Percentiles rank a stretch among this genome's conserved stretches.
Conservation (phyloP, 192 early-diverging fungal species). For the Coemansia sp. region DNA sequence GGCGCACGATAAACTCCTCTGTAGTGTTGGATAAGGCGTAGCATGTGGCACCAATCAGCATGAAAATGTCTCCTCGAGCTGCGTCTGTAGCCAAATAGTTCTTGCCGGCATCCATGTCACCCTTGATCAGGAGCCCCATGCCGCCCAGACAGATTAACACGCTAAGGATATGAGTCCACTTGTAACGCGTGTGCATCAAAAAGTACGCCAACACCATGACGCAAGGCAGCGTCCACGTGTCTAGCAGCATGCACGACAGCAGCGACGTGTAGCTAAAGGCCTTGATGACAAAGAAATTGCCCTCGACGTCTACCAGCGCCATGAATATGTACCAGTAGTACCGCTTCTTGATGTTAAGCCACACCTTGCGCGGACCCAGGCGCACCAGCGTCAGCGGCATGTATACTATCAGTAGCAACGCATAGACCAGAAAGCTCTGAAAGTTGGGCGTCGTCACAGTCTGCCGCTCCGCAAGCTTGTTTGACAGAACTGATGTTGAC, state of each 20-base stretch:
- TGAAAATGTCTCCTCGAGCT: slow-evolving; percentile 74
- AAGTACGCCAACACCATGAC: slow-evolving; percentile 72
- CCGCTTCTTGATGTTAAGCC: slow-evolving; percentile 46
- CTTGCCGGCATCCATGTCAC: slow-evolving; percentile 66
- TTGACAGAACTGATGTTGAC: slow-evolving; percentile 68
- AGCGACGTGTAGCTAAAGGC: slow-evolving; percentile 76
- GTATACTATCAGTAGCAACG: slow-evolving; percentile 54
- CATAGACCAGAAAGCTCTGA: slow-evolving; percentile 73
- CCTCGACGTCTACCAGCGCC: slow-evolving; percentile 77
- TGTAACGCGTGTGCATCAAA: slow-evolving; percentile 65
- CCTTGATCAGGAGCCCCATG: slow-evolving; percentile 67
- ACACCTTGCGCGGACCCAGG: slow-evolving; percentile 42
- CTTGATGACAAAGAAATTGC: slow-evolving; percentile 82
- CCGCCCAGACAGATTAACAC: slow-evolving; percentile 70
- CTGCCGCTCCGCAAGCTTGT: slow-evolving; percentile 61
- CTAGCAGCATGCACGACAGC: slow-evolving; percentile 76
- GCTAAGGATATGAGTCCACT: slow-evolving; percentile 69
- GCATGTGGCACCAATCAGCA: slow-evolving; percentile 70
- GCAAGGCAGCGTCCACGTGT: slow-evolving; percentile 76
- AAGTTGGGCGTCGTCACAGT: slow-evolving; percentile 67
- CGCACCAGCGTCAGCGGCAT: slow-evolving; percentile 53
- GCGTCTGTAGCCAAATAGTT: slow-evolving; percentile 61
- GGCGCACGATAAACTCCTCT: slow-evolving; percentile 74
- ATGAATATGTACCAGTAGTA: slow-evolving; percentile 62
- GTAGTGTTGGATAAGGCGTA: slow-evolving; percentile 76